A percentile compares a stretch with the other conserved stretches of the same genome.
phyloP scores from a whole-genome alignment of 1,284 basidiomycete genomes.

The Apiotrichum gamsii region DNA sequence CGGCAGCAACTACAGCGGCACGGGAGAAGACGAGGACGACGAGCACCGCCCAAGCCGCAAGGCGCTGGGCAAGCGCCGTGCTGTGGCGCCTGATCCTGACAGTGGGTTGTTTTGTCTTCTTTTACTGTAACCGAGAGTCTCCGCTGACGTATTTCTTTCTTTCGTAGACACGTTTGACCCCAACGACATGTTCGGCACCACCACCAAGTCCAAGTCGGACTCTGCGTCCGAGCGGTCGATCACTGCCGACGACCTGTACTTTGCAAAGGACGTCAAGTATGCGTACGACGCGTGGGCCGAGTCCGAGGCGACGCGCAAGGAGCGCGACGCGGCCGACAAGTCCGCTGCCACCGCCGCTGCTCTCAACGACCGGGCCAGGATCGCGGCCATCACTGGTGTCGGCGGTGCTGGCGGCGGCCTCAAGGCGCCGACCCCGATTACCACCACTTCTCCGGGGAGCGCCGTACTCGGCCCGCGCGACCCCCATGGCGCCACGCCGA shows the following conservation, averaged over 20 bases:
- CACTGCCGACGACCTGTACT: slow-evolving; percentile 30
- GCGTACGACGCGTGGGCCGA: slow-evolving; percentile 48
- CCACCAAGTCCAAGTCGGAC: slow-evolving; percentile 7
- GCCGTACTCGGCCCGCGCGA: too few species aligned
- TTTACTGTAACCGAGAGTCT: too few species aligned
- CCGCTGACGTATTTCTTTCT: background rate
- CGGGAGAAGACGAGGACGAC: slow-evolving; percentile 19
- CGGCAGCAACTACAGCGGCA: background rate
- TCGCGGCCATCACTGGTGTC: too few species aligned
- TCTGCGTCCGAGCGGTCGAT: slow-evolving; percentile 27
- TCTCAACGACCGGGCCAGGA: too few species aligned
- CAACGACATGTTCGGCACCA: slow-evolving; percentile 37
- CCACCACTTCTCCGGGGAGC: too few species aligned
- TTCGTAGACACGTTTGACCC: slow-evolving; percentile 34
- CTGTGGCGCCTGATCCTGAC: slow-evolving; percentile 32
- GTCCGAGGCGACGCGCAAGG: slow-evolving; percentile 1
- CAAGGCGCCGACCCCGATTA: background rate
- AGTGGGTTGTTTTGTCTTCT: slow-evolving; percentile 24
- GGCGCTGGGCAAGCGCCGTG: slow-evolving; percentile 44
- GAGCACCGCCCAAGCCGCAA: slow-evolving; percentile 39
- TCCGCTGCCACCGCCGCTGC: too few species aligned
- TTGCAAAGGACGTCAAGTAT: slow-evolving; percentile 36
- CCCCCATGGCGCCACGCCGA: too few species aligned
- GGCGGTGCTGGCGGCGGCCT: too few species aligned
- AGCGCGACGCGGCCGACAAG: background rate